Evolutionary conservation across 1,284 basidiomycete genomes (phyloP).

Genomic region (Grifola frondosa): DNA sequence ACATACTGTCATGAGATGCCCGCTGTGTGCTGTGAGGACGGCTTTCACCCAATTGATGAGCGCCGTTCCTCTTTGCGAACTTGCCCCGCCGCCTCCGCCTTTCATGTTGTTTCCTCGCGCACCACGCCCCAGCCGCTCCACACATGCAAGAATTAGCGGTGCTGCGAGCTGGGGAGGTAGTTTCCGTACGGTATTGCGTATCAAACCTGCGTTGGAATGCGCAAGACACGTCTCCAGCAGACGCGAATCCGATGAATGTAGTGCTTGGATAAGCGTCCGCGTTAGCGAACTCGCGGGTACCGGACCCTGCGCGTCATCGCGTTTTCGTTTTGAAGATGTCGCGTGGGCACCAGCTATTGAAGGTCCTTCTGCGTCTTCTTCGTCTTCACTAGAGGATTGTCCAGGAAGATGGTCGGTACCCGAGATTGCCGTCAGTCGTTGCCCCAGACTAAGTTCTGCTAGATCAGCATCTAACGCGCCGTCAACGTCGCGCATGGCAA

Average conservation of each 20-base stretch:
- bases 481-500: conserved; percentile 50
- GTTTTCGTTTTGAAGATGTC: conserved; percentile 31
- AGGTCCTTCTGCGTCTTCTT: conserved; percentile 37
- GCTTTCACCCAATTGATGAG: conserved; percentile 90
- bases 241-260: conserved; percentile 91
- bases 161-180: conserved; percentile 90
- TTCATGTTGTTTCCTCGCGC: conserved; percentile 69
- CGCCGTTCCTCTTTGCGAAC: conserved; percentile 81
- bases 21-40: conserved; percentile 85
- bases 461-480: conserved; percentile 80
- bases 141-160: conserved; percentile 85
- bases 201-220: conserved; percentile 80
- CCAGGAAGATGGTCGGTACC: conserved; percentile 40
- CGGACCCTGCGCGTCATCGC: conserved; percentile 39
- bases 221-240: conserved; percentile 87
- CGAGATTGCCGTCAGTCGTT: conserved; percentile 75
- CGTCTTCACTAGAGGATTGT: conserved; percentile 41
- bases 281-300: conserved; percentile 89
- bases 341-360: conserved; percentile 22
- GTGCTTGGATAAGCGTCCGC: conserved; percentile 92
- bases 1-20: conserved; percentile 91
- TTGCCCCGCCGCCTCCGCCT: conserved; percentile 80
- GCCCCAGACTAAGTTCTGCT: conserved; percentile 87
- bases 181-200: conserved; percentile 86
- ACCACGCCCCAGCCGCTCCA: conserved; percentile 86